Conservation (phyloP, 331 rosid genomes). For the Saraca asoca region DNA sequence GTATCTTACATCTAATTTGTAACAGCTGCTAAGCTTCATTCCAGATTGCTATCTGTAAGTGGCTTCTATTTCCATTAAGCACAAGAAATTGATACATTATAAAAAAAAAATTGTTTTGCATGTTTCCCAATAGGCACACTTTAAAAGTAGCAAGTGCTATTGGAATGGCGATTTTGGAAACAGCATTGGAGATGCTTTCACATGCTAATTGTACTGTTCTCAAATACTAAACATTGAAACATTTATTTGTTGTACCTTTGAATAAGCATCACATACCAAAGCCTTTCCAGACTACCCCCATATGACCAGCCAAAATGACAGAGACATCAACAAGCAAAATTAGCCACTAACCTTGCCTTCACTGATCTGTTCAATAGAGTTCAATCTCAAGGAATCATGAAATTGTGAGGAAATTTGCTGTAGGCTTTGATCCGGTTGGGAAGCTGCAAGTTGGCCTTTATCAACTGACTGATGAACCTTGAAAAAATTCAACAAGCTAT, state of each 20-base stretch:
- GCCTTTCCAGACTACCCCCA: not conserved
- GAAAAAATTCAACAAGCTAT: conserved; percentile 13
- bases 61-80: not conserved
- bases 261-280: not conserved
- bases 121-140: conserved; percentile 3
- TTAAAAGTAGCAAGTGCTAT: not conserved
- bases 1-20: conserved; percentile 21
- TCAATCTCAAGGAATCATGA: conserved; percentile 66
- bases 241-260: not conserved
- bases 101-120: not conserved
- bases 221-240: conserved; percentile 1
- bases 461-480: conserved; percentile 65
- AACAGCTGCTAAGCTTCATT: conserved; percentile 5
- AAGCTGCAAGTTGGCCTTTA: conserved; percentile 48
- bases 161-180: conserved; percentile 1
- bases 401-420: conserved; percentile 84
- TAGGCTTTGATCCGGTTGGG: conserved; percentile 65
- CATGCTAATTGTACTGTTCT: not conserved
- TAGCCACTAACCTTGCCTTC: conserved; percentile 57
- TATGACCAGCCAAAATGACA: not conserved
- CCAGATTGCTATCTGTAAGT: not conserved
- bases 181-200: not conserved
- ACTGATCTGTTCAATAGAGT: conserved; percentile 53
- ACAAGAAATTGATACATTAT: not conserved
- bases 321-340: not conserved